Evolutionary conservation across 768 basidiomycete species (phyloP), one percentile per base, ranked within the genome.

Genomic region (Pilatotrama ljubarskyi): DNA sequence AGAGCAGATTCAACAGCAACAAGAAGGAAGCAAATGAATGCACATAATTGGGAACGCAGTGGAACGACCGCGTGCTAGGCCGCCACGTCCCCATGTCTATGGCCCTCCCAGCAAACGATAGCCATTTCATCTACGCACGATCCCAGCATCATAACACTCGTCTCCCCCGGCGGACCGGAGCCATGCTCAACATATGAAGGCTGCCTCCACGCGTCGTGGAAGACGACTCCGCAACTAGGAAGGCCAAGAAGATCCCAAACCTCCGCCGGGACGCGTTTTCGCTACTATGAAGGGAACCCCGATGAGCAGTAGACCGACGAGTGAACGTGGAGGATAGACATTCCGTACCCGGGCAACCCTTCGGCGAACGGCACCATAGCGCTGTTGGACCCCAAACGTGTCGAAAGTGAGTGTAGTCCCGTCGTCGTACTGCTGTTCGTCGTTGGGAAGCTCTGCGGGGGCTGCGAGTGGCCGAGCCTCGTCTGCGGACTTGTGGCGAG

Each of bases 211-310:
- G 20, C 47, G 44, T 73, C 67, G 17, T 51, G 42, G 43, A 64
- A 66, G 2, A 72, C 66, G 40, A 67, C 58, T 8, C 72, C 70
- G 40, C 73, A 73, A 44, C 68, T 70, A 15, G 65, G 66, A 6
- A 74, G 63, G 17, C 60, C 66, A 13, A 74, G 51, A 5, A 70
- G 48, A 51, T 64, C 64, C 64, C 67, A 72, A 11, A 64, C 40
- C 20, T 68, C 56, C n/a, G 47, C 49, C n/a, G 61, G 62, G 13
- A 64, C 46, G 47, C 55, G 62, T 53, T 70, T 73, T 42, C 72
- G 71, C 74, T 74, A 75, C 73, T 74, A 18, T 29, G 56, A 58
- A 42, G 6, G n/a, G n/a, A n/a, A 43, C 43, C 11, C 20, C 20
- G 10, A 41, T 43, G 13, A 56, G 51, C 42, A 42, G 35, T 15